These are phyloP conservation scores for Kwoniella bestiolae DNA, from an alignment of 768 basidiomycete genomes.

Conservation along the genomic window DNA sequence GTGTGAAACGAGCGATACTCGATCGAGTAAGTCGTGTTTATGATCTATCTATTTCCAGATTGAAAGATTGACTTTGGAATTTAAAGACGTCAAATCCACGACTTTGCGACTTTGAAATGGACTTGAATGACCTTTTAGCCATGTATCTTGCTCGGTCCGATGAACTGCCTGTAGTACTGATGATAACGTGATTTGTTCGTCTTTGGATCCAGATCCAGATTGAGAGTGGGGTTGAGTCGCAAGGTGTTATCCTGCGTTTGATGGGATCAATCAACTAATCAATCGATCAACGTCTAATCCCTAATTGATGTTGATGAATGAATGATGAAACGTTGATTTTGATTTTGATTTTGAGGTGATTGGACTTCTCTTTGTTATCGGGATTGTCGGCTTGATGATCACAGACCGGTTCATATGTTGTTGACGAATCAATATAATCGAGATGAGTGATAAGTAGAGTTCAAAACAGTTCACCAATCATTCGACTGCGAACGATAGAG, in stretches of 20 bases:
- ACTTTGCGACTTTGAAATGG: not conserved
- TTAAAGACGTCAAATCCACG: not conserved
- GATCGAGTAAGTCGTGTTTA: not conserved
- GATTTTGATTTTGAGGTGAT: too few species aligned
- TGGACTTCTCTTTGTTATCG: not conserved
- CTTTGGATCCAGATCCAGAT: not conserved
- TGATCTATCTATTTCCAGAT: not conserved
- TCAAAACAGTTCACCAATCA: too few species aligned
- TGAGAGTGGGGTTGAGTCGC: not conserved
- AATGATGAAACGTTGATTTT: not conserved
- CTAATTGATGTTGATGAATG: not conserved
- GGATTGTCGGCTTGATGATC: not conserved
- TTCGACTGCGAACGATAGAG: too few species aligned
- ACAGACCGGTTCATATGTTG: too few species aligned
- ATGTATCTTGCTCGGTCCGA: not conserved
- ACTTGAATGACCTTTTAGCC: not conserved
- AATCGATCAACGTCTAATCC: too few species aligned
- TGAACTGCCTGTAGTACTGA: not conserved
- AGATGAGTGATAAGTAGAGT: too few species aligned
- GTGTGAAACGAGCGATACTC: not conserved
- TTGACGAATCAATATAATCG: too few species aligned
- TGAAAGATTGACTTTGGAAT: not conserved
- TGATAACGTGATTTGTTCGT: not conserved
- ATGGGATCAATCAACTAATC: not conserved
- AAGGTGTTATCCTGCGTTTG: not conserved